Percentiles rank a stretch among this genome's conserved stretches.
Conservation (phyloP, 163 green algal genomes). For the Chlorella variabilis region DNA sequence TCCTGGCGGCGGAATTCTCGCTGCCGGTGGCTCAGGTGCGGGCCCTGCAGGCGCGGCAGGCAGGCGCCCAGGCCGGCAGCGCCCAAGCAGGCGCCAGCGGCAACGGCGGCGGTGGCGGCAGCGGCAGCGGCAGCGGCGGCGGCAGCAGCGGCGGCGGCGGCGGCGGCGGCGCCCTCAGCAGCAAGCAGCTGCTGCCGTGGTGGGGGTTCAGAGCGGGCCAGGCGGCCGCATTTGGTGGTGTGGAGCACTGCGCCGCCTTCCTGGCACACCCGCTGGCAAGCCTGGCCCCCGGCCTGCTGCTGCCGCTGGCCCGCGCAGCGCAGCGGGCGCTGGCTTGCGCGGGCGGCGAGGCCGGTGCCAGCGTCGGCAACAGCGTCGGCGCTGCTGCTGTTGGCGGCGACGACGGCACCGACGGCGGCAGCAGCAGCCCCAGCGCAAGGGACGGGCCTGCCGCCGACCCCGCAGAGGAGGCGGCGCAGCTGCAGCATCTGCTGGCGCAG, state of each 20-base stretch:
- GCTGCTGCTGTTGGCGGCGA: background rate
- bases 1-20: constrained; percentile 42
- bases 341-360: background rate
- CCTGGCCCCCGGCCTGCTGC: constrained; percentile 3
- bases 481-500: constrained; percentile 13
- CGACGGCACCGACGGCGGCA: too few relatives aligned
- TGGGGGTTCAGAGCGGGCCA: constrained; percentile 31
- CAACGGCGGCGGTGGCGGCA: background rate
- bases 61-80: background rate
- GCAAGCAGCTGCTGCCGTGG: constrained; percentile 34
- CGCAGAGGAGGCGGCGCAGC: background rate
- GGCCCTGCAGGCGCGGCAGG: background rate
- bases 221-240: constrained; percentile 13
- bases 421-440: background rate
- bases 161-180: too few relatives aligned
- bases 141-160: background rate
- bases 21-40: constrained; percentile 1
- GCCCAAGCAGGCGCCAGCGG: background rate
- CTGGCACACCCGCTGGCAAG: constrained; percentile 35
- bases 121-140: background rate
- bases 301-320: background rate
- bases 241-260: constrained; percentile 32
- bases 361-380: too few relatives aligned
- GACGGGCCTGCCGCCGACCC: background rate
- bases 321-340: background rate